These are phyloP conservation scores for Tuber melanosporum DNA, from an alignment of 495 filamentous ascomycete genomes.

Conservation along the genomic window DNA sequence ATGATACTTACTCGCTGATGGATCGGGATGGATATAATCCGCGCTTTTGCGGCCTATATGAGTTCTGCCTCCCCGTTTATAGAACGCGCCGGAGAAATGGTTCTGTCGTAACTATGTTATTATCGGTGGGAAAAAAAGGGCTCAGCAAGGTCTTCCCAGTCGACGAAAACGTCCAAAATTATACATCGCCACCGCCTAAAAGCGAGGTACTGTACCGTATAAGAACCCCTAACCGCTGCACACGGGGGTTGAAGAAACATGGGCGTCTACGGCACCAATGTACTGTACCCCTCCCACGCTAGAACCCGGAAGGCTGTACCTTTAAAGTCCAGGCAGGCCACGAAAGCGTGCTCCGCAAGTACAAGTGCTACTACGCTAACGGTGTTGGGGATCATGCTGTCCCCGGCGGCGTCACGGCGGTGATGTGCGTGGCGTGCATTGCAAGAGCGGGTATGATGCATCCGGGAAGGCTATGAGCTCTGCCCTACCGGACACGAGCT, in stretches of 20 bases:
- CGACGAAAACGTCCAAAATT: too few relatives aligned
- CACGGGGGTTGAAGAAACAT: slow-evolving; percentile 16
- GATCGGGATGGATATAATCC: too few relatives aligned
- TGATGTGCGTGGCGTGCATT: background rate
- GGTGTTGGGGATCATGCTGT: background rate
- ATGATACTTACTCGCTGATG: too few relatives aligned
- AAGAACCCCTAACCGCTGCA: slow-evolving; percentile 10
- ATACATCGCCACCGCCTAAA: background rate
- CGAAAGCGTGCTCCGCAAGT: background rate
- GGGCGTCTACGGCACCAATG: slow-evolving; percentile 18
- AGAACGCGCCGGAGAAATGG: too few relatives aligned
- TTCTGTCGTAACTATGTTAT: too few relatives aligned
- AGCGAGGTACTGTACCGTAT: too few relatives aligned
- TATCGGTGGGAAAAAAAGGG: too few relatives aligned
- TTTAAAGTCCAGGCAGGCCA: background rate
- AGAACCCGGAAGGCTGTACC: slow-evolving; percentile 12
- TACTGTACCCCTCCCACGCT: slow-evolving; percentile 6
- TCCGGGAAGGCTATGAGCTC: slow-evolving; percentile 3
- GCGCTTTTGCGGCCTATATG: too few relatives aligned
- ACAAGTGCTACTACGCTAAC: background rate
- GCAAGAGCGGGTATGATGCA: too few relatives aligned
- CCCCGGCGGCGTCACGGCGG: slow-evolving; percentile 8
- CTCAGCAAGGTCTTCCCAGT: background rate
- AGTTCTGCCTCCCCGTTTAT: too few relatives aligned
- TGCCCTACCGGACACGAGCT: slow-evolving; percentile 8